phyloP scores from a whole-genome alignment of 768 basidiomycete genomes.

The Mycena rebaudengoi region DNA sequence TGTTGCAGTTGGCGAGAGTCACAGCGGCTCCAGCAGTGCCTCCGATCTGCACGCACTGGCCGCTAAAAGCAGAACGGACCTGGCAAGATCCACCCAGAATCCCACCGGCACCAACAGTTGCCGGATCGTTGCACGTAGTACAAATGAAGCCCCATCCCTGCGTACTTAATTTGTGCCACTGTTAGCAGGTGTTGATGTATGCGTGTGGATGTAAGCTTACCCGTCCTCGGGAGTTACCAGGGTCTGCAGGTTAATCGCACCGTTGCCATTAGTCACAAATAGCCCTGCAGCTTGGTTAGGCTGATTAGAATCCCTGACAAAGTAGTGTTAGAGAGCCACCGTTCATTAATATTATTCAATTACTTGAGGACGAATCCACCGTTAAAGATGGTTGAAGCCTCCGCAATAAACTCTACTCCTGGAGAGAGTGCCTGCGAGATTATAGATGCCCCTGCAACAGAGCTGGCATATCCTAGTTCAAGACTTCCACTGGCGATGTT shows the following conservation, averaged over 20 bases:
- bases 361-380: conserved; percentile 12
- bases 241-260: conserved; percentile 10
- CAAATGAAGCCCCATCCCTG: conserved; percentile 24
- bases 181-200: background rate
- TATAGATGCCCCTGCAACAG: conserved; percentile 8
- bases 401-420: background rate
- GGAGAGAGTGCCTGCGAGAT: conserved; percentile 2
- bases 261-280: conserved; percentile 2
- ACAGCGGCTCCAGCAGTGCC: background rate
- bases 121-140: conserved; percentile 7
- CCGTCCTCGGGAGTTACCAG: conserved; percentile 18
- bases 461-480: conserved; percentile 13
- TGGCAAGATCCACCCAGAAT: conserved; percentile 3
- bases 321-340: background rate
- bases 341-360: background rate
- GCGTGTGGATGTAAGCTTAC: background rate
- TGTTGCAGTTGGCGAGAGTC: conserved; percentile 7
- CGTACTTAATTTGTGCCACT: background rate
- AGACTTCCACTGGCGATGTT: conserved; percentile 17
- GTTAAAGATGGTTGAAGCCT: background rate
- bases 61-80: conserved; percentile 3
- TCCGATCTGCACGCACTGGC: conserved; percentile 21
- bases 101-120: background rate
- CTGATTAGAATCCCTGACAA: conserved; percentile 10
- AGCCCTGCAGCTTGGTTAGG: background rate